Percentiles rank a stretch among this genome's conserved stretches.
Conservation (phyloP, 2,329 filamentous ascomycete genomes). For the Colletotrichum sp. region DNA sequence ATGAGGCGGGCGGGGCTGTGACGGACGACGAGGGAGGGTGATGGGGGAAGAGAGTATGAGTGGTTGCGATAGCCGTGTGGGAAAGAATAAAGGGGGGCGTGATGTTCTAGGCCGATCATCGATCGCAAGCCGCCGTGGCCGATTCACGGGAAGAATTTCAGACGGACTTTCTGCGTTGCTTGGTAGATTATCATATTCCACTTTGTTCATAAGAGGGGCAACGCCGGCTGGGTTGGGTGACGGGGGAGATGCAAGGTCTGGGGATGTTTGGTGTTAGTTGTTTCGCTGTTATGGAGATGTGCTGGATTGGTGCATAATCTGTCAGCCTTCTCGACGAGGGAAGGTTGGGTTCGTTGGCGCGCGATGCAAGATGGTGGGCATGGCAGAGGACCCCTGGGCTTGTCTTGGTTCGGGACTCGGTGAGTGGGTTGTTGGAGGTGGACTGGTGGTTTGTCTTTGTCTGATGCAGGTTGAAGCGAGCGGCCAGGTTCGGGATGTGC, state of each 20-base stretch:
- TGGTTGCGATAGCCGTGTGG: background rate
- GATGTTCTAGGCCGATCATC: slow-evolving; percentile 11
- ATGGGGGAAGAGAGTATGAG: background rate
- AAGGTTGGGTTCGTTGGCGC: slow-evolving; percentile 16
- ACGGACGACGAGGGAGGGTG: background rate
- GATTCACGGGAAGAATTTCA: background rate
- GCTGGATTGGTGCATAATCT: slow-evolving; percentile 10
- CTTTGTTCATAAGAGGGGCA: background rate
- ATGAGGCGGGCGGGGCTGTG: background rate
- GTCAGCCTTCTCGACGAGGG: slow-evolving; percentile 23
- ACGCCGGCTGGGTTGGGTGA: background rate
- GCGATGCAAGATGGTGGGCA: background rate
- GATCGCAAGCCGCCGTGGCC: background rate
- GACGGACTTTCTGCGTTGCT: background rate
- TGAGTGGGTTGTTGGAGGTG: background rate
- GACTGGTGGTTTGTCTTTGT: background rate
- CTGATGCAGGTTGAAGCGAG: background rate
- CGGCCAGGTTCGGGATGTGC: background rate
- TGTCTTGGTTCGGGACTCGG: slow-evolving; percentile 2
- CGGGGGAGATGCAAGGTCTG: background rate
- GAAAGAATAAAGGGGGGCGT: background rate
- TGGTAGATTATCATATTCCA: background rate
- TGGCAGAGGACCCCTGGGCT: background rate
- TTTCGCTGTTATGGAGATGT: background rate
- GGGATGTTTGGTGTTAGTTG: background rate